These are phyloP conservation scores for Seiridium unicorne DNA, from an alignment of 2,329 filamentous ascomycete species.

Conservation along the genomic window DNA sequence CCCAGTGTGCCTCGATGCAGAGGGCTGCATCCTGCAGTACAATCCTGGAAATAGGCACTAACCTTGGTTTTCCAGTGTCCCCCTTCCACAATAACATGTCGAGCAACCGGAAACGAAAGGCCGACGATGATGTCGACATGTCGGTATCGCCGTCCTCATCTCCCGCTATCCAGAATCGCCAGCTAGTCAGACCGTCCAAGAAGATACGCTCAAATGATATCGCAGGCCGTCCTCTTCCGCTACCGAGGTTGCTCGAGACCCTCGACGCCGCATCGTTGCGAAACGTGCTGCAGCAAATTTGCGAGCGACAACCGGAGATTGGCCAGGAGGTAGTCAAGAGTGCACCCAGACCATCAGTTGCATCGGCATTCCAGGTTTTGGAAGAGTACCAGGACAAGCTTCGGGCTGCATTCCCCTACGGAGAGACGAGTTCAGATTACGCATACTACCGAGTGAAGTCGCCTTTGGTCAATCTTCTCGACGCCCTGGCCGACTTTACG, in stretches of 20 bases:
- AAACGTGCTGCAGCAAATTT: constrained; percentile 84
- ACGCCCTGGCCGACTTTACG: constrained; percentile 90
- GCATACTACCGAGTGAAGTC: constrained; percentile 91
- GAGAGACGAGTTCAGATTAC: constrained; percentile 84
- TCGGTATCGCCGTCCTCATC: constrained; percentile 83
- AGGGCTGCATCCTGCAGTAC: not conserved
- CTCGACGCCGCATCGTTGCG: constrained; percentile 83
- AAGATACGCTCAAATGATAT: constrained; percentile 65
- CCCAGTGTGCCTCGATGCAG: not conserved
- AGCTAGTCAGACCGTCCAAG: constrained; percentile 63
- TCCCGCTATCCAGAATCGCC: constrained; percentile 69
- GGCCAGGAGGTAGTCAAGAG: constrained; percentile 79
- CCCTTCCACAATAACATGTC: constrained; percentile 55
- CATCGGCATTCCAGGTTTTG: constrained; percentile 77
- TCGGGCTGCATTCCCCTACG: constrained; percentile 79
- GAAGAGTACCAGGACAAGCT: constrained; percentile 78
- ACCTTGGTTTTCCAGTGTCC: constrained; percentile 32
- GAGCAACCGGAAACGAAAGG: constrained; percentile 76
- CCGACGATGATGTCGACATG: constrained; percentile 83
- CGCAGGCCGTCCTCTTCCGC: constrained; percentile 51
- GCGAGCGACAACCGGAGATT: constrained; percentile 84
- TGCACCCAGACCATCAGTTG: constrained; percentile 83
- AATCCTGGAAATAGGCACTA: constrained; percentile 7
- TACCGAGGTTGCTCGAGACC: constrained; percentile 84
- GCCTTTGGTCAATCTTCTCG: constrained; percentile 74